Evolutionary conservation across 2,329 filamentous ascomycete genomes (phyloP).

Genomic region (Diplodia mutila): DNA sequence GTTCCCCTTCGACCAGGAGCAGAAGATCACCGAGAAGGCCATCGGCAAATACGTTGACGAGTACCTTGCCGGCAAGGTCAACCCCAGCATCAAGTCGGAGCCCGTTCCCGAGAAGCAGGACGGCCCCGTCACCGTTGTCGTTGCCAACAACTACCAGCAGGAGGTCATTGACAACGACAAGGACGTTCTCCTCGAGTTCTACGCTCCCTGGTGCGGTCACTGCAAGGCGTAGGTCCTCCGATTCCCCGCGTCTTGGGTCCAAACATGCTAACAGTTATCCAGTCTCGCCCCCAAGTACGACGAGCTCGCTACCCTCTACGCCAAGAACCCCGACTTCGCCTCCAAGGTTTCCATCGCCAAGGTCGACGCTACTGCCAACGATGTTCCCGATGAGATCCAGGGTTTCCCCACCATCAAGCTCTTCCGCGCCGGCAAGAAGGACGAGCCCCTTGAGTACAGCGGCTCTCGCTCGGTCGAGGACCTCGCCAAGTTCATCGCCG

Average conservation of each 20-base stretch:
- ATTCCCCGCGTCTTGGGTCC: neutral
- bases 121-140: slow-evolving; percentile 81
- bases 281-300: slow-evolving; percentile 70
- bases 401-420: slow-evolving; percentile 99
- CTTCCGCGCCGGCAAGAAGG: slow-evolving; percentile 88
- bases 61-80: slow-evolving; percentile 82
- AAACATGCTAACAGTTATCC: slow-evolving; percentile 20
- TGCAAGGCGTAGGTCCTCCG: slow-evolving; percentile 62
- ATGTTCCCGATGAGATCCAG: slow-evolving; percentile 93
- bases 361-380: slow-evolving; percentile 94
- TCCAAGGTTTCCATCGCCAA: slow-evolving; percentile 75
- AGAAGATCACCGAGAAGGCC: slow-evolving; percentile 72
- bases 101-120: slow-evolving; percentile 93
- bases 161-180: slow-evolving; percentile 91
- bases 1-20: slow-evolving; percentile 87
- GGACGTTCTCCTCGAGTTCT: slow-evolving; percentile 98
- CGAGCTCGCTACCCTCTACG: slow-evolving; percentile 62
- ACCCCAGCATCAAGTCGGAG: slow-evolving; percentile 98
- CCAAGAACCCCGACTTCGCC: slow-evolving; percentile 51
- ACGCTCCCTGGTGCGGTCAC: slow-evolving; percentile 82
- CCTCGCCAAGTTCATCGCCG: slow-evolving; percentile 86
- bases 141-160: slow-evolving; percentile 91
- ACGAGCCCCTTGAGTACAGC: slow-evolving; percentile 80
- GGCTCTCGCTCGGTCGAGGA: slow-evolving; percentile 90
- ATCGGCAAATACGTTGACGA: slow-evolving; percentile 85